Percentiles rank a stretch among this genome's conserved stretches.
phyloP scores from a whole-genome alignment of 371 early-diverging fungal species.

The Lichtheimia ornata region DNA sequence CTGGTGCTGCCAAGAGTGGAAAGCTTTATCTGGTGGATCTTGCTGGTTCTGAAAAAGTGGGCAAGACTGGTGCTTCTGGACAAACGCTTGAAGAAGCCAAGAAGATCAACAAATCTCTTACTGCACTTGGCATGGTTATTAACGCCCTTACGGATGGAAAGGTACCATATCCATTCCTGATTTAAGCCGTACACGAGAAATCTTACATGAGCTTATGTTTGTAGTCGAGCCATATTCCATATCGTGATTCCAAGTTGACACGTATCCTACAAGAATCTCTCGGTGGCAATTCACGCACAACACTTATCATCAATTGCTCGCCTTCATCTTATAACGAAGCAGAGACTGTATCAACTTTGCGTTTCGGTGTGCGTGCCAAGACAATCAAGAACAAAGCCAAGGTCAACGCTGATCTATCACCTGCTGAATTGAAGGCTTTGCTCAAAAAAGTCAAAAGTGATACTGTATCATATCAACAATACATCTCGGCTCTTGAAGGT shows the following conservation, averaged over 20 bases:
- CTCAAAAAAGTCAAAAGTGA: conserved; percentile 86
- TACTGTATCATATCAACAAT: conserved; percentile 72
- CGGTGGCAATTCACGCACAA: conserved; percentile 78
- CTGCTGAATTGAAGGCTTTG: conserved; percentile 87
- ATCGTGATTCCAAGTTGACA: conserved; percentile 92
- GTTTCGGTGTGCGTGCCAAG: conserved; percentile 84
- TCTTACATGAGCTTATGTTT: conserved; percentile 6
- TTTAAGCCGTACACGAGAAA: too few relatives aligned
- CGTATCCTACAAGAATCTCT: conserved; percentile 85
- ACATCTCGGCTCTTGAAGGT: conserved; percentile 78
- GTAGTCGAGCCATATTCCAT: conserved; percentile 73
- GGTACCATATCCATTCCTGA: conserved; percentile 32
- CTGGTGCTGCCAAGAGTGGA: conserved; percentile 80
- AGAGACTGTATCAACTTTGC: conserved; percentile 84
- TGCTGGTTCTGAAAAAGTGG: conserved; percentile 95
- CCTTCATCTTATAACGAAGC: conserved; percentile 70
- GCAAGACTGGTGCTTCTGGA: conserved; percentile 97
- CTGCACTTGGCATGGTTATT: conserved; percentile 98
- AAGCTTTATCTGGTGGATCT: conserved; percentile 80
- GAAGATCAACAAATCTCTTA: conserved; percentile 98
- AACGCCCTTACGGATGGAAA: conserved; percentile 92
- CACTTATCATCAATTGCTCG: conserved; percentile 82
- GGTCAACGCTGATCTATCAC: conserved; percentile 90
- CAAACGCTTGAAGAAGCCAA: conserved; percentile 98
- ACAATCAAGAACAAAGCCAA: conserved; percentile 91